Percentiles rank a stretch among this genome's conserved stretches.
phyloP scores from a whole-genome alignment of 371 early-diverging fungal genomes.

The Lichtheimia ramosa region DNA sequence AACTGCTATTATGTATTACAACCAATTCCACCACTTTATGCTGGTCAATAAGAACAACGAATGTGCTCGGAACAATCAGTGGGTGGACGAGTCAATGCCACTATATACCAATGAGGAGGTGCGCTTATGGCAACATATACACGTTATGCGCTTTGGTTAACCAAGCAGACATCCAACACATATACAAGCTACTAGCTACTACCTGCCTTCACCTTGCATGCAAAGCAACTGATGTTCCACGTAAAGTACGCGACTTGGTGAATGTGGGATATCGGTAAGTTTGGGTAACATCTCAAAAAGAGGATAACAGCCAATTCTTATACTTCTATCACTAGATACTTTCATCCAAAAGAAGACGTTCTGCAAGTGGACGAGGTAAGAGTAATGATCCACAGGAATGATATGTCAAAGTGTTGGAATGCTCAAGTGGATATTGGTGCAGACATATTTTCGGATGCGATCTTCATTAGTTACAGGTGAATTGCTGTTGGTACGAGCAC shows the following conservation, averaged over 20 bases:
- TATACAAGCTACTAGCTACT: constrained; percentile 39
- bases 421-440: background rate
- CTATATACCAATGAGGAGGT: constrained; percentile 38
- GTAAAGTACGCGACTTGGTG: constrained; percentile 60
- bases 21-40: constrained; percentile 44
- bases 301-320: background rate
- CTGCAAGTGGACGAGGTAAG: constrained; percentile 42
- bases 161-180: background rate
- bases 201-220: constrained; percentile 57
- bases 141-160: background rate
- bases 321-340: constrained; percentile 21
- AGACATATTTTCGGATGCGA: constrained; percentile 48
- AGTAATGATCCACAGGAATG: background rate
- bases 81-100: constrained; percentile 20
- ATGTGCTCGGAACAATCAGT: constrained; percentile 18
- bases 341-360: constrained; percentile 39
- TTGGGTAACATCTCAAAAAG: background rate
- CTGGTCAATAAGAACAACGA: constrained; percentile 9
- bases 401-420: background rate
- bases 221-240: constrained; percentile 54
- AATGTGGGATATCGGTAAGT: constrained; percentile 54
- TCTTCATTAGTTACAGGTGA: constrained; percentile 46
- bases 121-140: background rate
- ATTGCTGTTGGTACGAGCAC: constrained; percentile 42
- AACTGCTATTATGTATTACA: constrained; percentile 47